Base-by-base conservation (phyloP, 2,329 filamentous ascomycete species). In the Lecanoromycetidae sp. region DNA sequence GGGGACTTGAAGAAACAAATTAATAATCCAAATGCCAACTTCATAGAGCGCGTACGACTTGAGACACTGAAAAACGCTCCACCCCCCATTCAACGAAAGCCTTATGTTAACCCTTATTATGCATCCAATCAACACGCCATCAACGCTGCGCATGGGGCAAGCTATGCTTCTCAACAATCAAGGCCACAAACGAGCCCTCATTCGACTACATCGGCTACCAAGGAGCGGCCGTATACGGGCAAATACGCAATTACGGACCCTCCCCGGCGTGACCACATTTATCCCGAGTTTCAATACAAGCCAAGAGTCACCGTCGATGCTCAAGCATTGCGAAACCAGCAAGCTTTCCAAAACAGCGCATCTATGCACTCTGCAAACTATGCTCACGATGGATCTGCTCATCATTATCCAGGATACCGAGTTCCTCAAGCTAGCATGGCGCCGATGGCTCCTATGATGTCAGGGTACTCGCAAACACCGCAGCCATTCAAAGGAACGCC, bases 1-100 rank as follows among this genome's bases (percentile, higher is more conserved):
- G 84, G 91, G 57, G 80, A 94, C 64, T 77, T 75, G 35, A 67
- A 65, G 49, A 71, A 69, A 49, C 55, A 57, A 50, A 56, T 66
- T 53, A 66, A 71, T 63, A 70, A 72, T 57, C 63, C 65, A 52
- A 62, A 65, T 52, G 65, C 68, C 51, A 70, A 70, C 62, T 72
- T 71, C 63, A 61, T 72, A 46, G 67, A 70, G 53, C 65, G 62
- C 54, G 65, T 70, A 52, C 66, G 65, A 59, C 52, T 57, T 36
- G 46, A 55, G 15, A 54, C 54, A 26, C 27, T 54, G 23, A 29
- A 49, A 17, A 56, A 57, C 51, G 52, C 57, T 27, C 54, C 57
- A 22, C 19, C 27, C 19, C 8, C 44, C 12, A 15, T 42, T 17
- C 44, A 36, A 34, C 48, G 46, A 27, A 47, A 43, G 26, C 43